Evolutionary conservation across 352 stramenopile species (phyloP).

Genomic region (Sclerospora graminicola): DNA sequence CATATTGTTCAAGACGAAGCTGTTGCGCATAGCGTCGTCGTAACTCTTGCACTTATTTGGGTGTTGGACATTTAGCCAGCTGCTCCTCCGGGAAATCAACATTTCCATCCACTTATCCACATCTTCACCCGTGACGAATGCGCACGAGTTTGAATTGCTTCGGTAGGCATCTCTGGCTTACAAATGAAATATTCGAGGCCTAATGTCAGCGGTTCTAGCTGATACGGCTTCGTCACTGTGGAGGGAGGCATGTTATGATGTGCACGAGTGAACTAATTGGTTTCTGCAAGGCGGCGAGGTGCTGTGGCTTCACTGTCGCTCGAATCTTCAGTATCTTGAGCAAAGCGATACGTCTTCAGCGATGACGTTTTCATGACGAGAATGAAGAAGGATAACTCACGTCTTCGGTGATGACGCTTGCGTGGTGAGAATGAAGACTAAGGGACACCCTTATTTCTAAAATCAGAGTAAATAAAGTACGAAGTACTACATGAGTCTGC

Average conservation of each 20-base stretch:
- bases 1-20: conserved; percentile 62
- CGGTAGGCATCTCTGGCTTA: conserved; percentile 3
- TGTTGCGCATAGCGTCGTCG: conserved; percentile 66
- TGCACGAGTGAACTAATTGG: conserved; percentile 50
- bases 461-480: too few species aligned
- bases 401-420: too few species aligned
- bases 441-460: too few species aligned
- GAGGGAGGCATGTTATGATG: conserved; percentile 36
- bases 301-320: conserved; percentile 10
- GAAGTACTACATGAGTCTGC: conserved; percentile 42
- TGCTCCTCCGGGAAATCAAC: conserved; percentile 45
- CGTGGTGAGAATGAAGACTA: too few species aligned
- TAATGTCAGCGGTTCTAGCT: conserved; percentile 17
- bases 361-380: too few species aligned
- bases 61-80: conserved; percentile 33
- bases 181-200: conserved; percentile 14
- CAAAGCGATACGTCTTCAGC: too few species aligned
- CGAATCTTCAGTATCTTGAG: conserved; percentile 8
- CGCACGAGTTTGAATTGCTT: conserved; percentile 14
- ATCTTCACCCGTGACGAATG: conserved; percentile 53
- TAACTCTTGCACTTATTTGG: conserved; percentile 43
- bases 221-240: conserved; percentile 29
- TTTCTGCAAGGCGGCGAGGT: conserved; percentile 20
- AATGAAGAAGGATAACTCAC: too few species aligned
- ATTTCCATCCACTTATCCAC: conserved; percentile 60